Conservation (phyloP, 2,329 filamentous ascomycete genomes). For the Aureobasidium namibiae region DNA sequence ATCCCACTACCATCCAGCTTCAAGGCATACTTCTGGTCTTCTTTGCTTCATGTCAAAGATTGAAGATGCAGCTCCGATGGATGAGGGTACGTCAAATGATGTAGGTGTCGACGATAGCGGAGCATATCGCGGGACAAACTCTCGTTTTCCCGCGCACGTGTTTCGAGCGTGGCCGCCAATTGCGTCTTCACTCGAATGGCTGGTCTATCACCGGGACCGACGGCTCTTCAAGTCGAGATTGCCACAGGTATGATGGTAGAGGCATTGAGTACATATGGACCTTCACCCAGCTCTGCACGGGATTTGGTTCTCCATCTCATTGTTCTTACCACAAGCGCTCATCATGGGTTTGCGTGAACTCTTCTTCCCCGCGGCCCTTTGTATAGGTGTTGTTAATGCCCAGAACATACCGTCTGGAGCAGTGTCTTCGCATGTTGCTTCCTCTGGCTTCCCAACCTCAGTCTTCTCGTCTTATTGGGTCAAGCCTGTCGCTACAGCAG, state of each 20-base stretch:
- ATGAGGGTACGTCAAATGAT: background rate
- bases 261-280: background rate
- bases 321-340: background rate
- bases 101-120: background rate
- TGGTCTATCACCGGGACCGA: background rate
- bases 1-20: background rate
- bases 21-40: background rate
- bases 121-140: background rate
- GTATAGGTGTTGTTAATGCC: background rate
- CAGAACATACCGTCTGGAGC: constrained; percentile 11
- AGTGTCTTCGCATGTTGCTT: constrained; percentile 31
- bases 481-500: constrained; percentile 35
- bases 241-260: background rate
- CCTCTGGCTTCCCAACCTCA: constrained; percentile 43
- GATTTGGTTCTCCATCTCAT: background rate
- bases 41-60: background rate
- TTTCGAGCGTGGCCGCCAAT: background rate
- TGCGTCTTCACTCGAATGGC: background rate
- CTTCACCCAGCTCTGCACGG: background rate
- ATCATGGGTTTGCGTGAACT: constrained; percentile 1
- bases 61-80: background rate
- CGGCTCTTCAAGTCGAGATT: background rate
- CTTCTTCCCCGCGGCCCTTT: background rate
- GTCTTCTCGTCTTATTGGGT: constrained; percentile 45
- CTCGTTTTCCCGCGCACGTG: background rate